phyloP scores from a whole-genome alignment of 2,329 filamentous ascomycete species.

The Colletotrichum nymphaeae region DNA sequence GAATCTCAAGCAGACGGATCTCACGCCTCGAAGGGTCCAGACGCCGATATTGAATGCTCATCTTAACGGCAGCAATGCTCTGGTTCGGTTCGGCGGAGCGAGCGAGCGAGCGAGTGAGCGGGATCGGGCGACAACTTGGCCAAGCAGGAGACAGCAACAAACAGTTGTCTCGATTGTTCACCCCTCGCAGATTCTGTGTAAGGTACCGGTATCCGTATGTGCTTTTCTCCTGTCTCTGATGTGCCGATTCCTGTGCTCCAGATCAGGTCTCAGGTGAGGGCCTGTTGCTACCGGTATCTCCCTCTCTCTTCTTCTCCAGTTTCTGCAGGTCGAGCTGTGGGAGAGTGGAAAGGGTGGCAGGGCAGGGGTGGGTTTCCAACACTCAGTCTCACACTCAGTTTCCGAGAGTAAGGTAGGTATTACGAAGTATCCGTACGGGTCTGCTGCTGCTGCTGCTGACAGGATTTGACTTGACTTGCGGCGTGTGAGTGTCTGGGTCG shows the following conservation, averaged over 20 bases:
- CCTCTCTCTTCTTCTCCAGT: conserved; percentile 4
- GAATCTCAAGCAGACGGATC: conserved; percentile 48
- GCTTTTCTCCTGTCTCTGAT: too few relatives aligned
- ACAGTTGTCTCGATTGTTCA: not conserved
- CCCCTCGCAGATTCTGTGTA: not conserved
- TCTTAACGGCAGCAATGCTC: not conserved
- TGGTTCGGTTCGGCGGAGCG: not conserved
- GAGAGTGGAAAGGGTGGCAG: conserved; percentile 12
- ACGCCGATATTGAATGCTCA: conserved; percentile 34
- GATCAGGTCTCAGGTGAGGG: not conserved
- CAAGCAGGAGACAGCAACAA: not conserved
- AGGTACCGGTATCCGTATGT: not conserved
- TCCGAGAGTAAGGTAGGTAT: not conserved
- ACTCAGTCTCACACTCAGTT: not conserved
- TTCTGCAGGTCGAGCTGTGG: not conserved
- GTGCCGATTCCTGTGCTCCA: not conserved
- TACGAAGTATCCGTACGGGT: not conserved
- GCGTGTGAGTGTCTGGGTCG: not conserved
- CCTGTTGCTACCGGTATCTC: not conserved
- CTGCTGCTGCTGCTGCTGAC: not conserved
- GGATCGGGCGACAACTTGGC: not conserved
- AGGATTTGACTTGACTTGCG: not conserved
- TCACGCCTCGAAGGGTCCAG: conserved; percentile 41
- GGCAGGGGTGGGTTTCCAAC: conserved; percentile 22
- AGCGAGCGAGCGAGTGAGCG: not conserved